Evolutionary conservation across 148 eudicot genomes (phyloP).

Genomic region (Agrostemma githago): DNA sequence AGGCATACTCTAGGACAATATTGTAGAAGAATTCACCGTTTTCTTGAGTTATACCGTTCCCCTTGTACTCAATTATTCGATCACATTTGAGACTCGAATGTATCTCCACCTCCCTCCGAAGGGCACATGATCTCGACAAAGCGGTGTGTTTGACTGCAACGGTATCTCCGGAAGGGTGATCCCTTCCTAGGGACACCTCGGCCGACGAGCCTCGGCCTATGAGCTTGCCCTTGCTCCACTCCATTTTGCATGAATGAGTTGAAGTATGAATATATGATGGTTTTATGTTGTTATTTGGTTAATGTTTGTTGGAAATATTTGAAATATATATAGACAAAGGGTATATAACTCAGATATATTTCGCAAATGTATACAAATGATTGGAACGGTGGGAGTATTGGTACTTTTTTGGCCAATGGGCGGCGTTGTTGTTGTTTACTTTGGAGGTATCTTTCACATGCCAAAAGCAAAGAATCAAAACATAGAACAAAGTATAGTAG

Average conservation of each 20-base stretch:
- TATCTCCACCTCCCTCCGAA: conserved; percentile 24
- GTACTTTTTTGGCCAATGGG: conserved; percentile 12
- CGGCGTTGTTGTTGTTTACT: conserved; percentile 10
- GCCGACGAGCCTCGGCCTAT: conserved; percentile 36
- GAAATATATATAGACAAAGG: conserved; percentile 6
- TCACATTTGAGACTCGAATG: conserved; percentile 26
- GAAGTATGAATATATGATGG: neutral
- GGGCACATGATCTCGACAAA: conserved; percentile 10
- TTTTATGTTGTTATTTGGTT: conserved; percentile 16
- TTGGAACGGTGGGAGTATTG: no score
- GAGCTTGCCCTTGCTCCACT: conserved; percentile 30
- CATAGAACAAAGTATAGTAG: neutral
- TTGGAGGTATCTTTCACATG: conserved; percentile 24
- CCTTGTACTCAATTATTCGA: conserved; percentile 31
- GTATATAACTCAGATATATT: neutral
- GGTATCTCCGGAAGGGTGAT: conserved; percentile 4
- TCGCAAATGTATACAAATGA: neutral
- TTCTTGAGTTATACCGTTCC: conserved; percentile 25
- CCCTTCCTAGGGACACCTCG: conserved; percentile 21
- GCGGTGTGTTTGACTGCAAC: conserved; percentile 21
- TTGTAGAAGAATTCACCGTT: conserved; percentile 24
- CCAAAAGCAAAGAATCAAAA: conserved; percentile 26
- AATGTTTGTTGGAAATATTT: conserved; percentile 14
- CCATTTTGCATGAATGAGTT: conserved; percentile 18
- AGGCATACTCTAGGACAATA: conserved; percentile 31